Evolutionary conservation across 768 basidiomycete genomes (phyloP).

Genomic region (Boletus vermiculosoides): DNA sequence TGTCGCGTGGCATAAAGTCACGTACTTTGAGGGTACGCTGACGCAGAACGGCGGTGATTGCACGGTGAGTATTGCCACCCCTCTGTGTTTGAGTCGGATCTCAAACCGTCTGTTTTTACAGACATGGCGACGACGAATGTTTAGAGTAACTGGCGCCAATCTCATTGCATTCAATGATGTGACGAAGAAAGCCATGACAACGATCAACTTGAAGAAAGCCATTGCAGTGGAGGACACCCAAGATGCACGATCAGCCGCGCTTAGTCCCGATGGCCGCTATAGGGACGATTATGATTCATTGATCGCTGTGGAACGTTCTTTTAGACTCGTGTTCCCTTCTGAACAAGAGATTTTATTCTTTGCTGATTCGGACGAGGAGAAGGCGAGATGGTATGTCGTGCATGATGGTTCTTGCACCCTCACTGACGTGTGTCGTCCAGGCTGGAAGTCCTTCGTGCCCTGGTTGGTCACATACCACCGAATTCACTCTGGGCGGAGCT

Average conservation of each 20-base stretch:
- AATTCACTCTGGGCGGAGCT: constrained; percentile 94
- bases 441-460: constrained; percentile 79
- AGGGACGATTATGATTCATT: constrained; percentile 60
- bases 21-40: constrained; percentile 88
- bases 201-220: constrained; percentile 89
- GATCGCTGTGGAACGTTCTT: constrained; percentile 77
- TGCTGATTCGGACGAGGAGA: constrained; percentile 88
- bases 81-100: background rate
- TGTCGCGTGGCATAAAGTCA: constrained; percentile 91
- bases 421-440: constrained; percentile 39
- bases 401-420: background rate
- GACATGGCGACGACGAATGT: constrained; percentile 81
- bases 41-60: constrained; percentile 96
- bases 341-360: constrained; percentile 85
- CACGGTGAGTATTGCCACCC: constrained; percentile 50
- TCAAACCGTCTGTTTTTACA: constrained; percentile 27
- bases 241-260: constrained; percentile 46
- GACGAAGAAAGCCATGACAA: constrained; percentile 84
- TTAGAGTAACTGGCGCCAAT: constrained; percentile 83
- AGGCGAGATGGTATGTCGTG: constrained; percentile 70
- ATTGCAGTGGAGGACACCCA: constrained; percentile 75
- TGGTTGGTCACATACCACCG: constrained; percentile 87
- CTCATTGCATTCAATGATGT: constrained; percentile 91
- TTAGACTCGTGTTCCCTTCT: constrained; percentile 76
- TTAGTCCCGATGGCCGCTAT: constrained; percentile 45